Conservation (phyloP, 2,329 filamentous ascomycete genomes). For the Furcasterigmium sp. region DNA sequence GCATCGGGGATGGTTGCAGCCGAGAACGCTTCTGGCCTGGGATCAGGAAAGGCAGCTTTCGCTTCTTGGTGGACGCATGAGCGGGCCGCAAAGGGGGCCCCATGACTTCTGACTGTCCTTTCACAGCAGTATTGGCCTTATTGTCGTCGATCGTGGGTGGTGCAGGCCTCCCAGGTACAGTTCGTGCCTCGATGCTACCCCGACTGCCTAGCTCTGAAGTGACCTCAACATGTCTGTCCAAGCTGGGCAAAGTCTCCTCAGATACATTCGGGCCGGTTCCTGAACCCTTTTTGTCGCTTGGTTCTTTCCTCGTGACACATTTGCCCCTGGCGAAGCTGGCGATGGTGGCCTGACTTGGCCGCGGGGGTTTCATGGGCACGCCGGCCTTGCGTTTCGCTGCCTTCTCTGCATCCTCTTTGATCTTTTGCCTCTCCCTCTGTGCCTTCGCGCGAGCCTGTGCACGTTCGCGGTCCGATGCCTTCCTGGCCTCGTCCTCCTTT, state of each 20-base stretch:
- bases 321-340: slow-evolving; percentile 48
- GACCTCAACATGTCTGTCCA: too few relatives aligned
- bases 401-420: slow-evolving; percentile 42
- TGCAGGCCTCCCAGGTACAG: too few relatives aligned
- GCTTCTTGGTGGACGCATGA: neutral
- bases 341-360: slow-evolving; percentile 54
- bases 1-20: neutral
- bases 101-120: too few relatives aligned
- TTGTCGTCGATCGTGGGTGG: neutral
- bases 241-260: too few relatives aligned
- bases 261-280: too few relatives aligned
- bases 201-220: too few relatives aligned
- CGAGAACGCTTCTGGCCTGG: neutral
- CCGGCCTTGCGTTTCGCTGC: slow-evolving; percentile 47
- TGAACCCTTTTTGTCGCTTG: too few relatives aligned
- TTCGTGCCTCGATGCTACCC: too few relatives aligned
- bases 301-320: too few relatives aligned
- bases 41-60: neutral
- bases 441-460: slow-evolving; percentile 41
- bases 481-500: slow-evolving; percentile 45
- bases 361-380: slow-evolving; percentile 46
- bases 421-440: slow-evolving; percentile 50
- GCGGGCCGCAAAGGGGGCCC: too few relatives aligned
- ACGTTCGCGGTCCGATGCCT: slow-evolving; percentile 45
- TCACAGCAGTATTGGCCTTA: neutral